phyloP scores from a whole-genome alignment of 1,284 basidiomycete species.

The Sphaerobolus stellatus region DNA sequence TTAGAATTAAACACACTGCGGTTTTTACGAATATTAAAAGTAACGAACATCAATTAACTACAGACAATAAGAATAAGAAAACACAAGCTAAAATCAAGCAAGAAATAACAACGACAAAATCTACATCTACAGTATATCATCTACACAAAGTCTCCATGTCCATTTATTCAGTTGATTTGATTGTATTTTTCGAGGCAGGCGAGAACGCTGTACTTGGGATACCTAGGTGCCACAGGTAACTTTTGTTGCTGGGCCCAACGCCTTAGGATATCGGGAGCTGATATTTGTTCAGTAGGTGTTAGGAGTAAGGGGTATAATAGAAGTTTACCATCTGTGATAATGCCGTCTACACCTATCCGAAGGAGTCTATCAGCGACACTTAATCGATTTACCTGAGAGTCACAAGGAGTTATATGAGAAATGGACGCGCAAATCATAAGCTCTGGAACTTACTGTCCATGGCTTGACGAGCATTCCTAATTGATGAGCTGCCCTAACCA shows the following conservation, averaged over 20 bases:
- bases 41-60: no score
- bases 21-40: no score
- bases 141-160: no score
- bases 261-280: conserved; percentile 54
- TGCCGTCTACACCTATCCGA: conserved; percentile 64
- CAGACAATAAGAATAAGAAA: not conserved
- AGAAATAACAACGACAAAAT: no score
- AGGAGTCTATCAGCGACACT: conserved; percentile 60
- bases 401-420: not conserved
- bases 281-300: not conserved
- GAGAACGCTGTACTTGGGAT: conserved; percentile 55
- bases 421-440: not conserved
- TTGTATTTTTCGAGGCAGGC: conserved; percentile 53
- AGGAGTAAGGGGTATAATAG: not conserved
- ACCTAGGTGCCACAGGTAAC: conserved; percentile 50
- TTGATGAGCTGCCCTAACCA: conserved; percentile 65
- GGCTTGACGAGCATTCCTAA: conserved; percentile 65
- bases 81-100: no score
- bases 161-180: conserved; percentile 14
- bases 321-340: conserved; percentile 62
- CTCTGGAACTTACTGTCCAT: conserved; percentile 54
- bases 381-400: conserved; percentile 53
- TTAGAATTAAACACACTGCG: no score
- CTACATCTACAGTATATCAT: no score
- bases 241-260: conserved; percentile 52